phyloP scores from a whole-genome alignment of 257 asterid genomes.

The Nicotiana otophora region DNA sequence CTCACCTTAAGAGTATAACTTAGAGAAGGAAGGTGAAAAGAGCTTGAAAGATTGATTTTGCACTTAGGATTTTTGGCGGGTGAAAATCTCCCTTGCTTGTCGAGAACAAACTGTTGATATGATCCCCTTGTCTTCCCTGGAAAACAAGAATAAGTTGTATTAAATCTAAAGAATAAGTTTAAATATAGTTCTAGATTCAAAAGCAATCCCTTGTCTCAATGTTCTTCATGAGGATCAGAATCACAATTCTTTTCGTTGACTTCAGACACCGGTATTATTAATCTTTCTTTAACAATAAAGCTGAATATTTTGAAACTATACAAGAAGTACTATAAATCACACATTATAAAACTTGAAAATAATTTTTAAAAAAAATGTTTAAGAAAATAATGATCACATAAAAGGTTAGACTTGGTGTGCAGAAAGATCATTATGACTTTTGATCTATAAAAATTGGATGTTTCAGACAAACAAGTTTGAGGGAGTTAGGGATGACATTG shows the following conservation, averaged over 20 bases:
- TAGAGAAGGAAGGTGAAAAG: slow-evolving; percentile 61
- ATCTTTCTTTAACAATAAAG: neutral
- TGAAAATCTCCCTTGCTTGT: slow-evolving; percentile 38
- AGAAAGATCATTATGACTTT: neutral
- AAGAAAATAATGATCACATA: neutral
- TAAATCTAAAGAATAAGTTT: neutral
- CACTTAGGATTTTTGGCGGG: slow-evolving; percentile 29
- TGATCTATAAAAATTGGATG: neutral
- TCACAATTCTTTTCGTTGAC: neutral
- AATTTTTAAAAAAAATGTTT: neutral
- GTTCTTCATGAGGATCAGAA: too few relatives aligned
- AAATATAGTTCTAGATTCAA: neutral
- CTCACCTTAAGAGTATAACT: neutral
- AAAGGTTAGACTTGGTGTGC: neutral
- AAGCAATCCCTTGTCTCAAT: too few relatives aligned
- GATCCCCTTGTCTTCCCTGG: slow-evolving; percentile 62
- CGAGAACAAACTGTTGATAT: slow-evolving; percentile 34
- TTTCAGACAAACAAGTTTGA: neutral
- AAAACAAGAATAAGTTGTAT: slow-evolving; percentile 1
- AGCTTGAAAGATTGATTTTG: slow-evolving; percentile 74
- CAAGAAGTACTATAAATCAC: neutral
- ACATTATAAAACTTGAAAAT: neutral
- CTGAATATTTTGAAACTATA: neutral
- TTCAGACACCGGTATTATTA: neutral
- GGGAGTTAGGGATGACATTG: neutral